Conservation (phyloP, 108 stramenopile genomes). For the Cyclotella baltica region DNA sequence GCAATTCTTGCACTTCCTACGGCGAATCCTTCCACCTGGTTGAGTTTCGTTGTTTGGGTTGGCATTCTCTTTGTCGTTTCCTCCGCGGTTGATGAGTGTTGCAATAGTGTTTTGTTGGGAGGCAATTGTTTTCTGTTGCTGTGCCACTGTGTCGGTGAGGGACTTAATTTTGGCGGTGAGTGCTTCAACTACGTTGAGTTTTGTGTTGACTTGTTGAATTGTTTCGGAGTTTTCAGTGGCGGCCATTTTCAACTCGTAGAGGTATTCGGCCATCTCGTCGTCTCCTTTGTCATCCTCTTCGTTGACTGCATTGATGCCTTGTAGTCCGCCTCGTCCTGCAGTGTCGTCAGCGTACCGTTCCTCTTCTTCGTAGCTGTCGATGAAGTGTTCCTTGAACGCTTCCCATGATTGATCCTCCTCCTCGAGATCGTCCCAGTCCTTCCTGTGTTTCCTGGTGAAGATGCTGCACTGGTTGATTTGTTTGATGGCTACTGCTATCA, state of each 20-base stretch:
- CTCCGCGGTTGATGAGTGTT: neutral
- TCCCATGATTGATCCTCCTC: neutral
- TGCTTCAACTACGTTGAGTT: neutral
- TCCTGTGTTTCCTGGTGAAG: neutral
- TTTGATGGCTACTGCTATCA: neutral
- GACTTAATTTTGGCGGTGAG: neutral
- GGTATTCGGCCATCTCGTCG: neutral
- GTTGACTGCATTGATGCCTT: neutral
- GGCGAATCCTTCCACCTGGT: neutral
- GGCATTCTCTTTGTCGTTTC: neutral
- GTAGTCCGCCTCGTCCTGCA: neutral
- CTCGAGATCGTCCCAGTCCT: neutral
- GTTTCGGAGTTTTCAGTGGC: neutral
- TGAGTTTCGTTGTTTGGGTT: neutral
- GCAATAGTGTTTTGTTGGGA: neutral
- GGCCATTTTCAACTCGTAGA: neutral
- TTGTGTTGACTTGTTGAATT: conserved; percentile 11
- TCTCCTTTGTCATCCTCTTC: neutral
- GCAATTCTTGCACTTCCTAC: conserved; percentile 1
- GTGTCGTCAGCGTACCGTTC: neutral
- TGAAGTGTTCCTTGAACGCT: neutral
- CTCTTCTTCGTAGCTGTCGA: neutral
- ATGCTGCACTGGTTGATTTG: neutral
- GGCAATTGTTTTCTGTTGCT: conserved; percentile 2
- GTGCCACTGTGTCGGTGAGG: conserved; percentile 1